Evolutionary conservation across 2,329 filamentous ascomycete species (phyloP).

Genomic region (Ascochyta koolunga): DNA sequence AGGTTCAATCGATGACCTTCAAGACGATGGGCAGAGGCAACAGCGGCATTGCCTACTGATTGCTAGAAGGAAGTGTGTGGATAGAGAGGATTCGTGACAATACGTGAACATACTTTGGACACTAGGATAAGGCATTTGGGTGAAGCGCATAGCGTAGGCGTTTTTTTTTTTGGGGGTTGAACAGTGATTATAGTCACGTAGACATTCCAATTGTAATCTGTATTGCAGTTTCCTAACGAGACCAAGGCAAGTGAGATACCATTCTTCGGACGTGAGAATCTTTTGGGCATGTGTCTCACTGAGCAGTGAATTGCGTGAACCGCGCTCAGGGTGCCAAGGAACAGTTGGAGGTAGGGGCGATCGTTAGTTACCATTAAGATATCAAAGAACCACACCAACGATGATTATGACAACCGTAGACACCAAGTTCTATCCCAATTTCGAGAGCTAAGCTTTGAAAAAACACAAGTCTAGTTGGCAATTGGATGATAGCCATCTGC

Average conservation of each 20-base stretch:
- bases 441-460: no score
- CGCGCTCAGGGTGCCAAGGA: no score
- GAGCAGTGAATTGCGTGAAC: neutral
- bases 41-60: constrained; percentile 36
- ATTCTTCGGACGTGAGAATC: neutral
- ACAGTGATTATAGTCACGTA: neutral
- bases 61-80: neutral
- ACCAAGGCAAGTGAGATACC: no score
- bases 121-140: neutral
- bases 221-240: neutral
- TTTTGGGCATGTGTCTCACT: neutral
- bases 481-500: no score
- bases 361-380: no score
- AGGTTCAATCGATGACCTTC: constrained; percentile 44
- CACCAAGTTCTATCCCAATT: no score
- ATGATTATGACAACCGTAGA: no score
- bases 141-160: constrained; percentile 7
- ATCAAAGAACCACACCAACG: no score
- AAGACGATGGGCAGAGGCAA: constrained; percentile 37
- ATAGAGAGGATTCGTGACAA: no score
- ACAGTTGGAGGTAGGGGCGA: no score
- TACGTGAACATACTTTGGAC: neutral
- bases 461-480: no score
- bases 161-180: neutral
- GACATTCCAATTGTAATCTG: neutral